A percentile compares a stretch with the other conserved stretches of the same genome.
These are phyloP conservation scores for Gilbertella persicaria DNA, from an alignment of 371 early-diverging fungal species.

Conservation along the genomic window DNA sequence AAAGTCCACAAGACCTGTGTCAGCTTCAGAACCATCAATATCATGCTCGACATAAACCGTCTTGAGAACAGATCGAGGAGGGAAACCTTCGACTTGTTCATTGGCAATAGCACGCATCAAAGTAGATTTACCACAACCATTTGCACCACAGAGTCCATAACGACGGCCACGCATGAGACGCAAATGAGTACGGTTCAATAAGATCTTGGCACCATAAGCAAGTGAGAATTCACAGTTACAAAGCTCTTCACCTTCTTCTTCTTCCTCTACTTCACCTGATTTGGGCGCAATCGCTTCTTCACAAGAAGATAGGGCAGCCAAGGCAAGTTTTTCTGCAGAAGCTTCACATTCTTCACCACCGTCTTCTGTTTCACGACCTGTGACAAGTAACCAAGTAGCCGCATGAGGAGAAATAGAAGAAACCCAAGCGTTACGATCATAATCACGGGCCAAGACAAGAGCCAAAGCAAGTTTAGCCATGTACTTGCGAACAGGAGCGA, in stretches of 20 bases:
- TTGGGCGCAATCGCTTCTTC: conserved; percentile 50
- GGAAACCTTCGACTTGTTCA: conserved; percentile 78
- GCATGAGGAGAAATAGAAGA: conserved; percentile 49
- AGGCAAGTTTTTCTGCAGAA: conserved; percentile 34
- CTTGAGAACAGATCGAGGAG: conserved; percentile 66
- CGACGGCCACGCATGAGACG: conserved; percentile 76
- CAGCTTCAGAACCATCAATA: conserved; percentile 73
- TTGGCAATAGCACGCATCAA: conserved; percentile 80
- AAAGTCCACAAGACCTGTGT: conserved; percentile 69
- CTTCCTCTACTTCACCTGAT: conserved; percentile 55
- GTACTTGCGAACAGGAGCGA: conserved; percentile 39
- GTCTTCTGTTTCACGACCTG: conserved; percentile 39
- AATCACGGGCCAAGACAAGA: conserved; percentile 36
- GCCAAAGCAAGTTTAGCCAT: conserved; percentile 36
- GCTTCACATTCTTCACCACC: conserved; percentile 28
- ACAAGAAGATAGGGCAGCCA: conserved; percentile 38
- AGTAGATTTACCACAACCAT: conserved; percentile 91
- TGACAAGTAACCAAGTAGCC: conserved; percentile 36
- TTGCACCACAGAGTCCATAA: conserved; percentile 82
- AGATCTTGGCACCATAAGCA: conserved; percentile 84
- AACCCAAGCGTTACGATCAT: conserved; percentile 41
- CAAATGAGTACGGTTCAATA: conserved; percentile 76
- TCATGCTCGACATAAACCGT: conserved; percentile 80
- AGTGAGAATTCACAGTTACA: conserved; percentile 81
- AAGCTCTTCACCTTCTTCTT: conserved; percentile 74